Conservation (phyloP, 78 protist species). For the Acrasis kona region DNA sequence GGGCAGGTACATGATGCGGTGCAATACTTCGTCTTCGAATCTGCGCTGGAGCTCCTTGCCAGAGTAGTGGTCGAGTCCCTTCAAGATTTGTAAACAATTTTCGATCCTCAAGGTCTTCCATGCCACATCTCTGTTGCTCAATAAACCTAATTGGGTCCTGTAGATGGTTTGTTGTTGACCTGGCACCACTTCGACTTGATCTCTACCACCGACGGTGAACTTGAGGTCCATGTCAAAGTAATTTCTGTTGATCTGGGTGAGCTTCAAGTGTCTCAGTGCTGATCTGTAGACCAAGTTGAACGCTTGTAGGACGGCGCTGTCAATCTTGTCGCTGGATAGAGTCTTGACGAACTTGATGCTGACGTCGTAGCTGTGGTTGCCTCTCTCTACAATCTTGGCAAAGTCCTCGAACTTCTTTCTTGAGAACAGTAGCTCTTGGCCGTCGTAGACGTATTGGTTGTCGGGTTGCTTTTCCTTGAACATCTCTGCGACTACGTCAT, state of each 20-base stretch:
- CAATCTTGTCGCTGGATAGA: background rate
- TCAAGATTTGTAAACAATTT: background rate
- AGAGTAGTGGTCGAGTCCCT: background rate
- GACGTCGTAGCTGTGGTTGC: background rate
- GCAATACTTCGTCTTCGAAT: background rate
- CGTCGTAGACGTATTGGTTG: background rate
- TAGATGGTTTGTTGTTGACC: background rate
- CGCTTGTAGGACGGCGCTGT: background rate
- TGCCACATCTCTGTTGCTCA: background rate
- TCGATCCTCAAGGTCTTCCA: background rate
- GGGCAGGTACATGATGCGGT: no score
- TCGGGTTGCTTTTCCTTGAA: no score
- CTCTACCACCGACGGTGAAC: background rate
- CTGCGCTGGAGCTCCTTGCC: background rate
- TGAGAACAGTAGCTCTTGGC: background rate
- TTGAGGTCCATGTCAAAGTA: background rate
- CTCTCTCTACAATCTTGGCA: background rate
- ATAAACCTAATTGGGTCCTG: background rate
- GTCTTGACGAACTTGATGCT: background rate
- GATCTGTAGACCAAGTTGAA: background rate
- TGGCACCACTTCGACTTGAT: background rate
- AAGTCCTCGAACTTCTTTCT: background rate
- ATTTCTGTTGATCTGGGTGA: background rate
- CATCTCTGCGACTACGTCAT: no score
- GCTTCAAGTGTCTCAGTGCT: background rate